A percentile compares a stretch with the other conserved stretches of the same genome.
Conservation (phyloP, 768 basidiomycete species). For the Suillus decipiens region DNA sequence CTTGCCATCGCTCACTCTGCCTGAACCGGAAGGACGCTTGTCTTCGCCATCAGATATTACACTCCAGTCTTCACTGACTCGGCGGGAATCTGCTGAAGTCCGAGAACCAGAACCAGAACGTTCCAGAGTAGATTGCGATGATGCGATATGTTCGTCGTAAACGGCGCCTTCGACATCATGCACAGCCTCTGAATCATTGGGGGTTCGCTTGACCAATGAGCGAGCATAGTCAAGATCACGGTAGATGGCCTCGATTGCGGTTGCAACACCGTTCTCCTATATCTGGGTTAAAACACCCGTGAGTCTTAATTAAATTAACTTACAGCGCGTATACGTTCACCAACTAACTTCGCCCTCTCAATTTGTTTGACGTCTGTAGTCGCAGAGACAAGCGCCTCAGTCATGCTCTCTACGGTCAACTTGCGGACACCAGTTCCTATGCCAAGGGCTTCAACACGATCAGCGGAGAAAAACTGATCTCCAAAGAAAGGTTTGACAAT, state of each 20-base stretch:
- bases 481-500: slow-evolving; percentile 98
- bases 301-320: slow-evolving; percentile 18
- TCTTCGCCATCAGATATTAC: slow-evolving; percentile 81
- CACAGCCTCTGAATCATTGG: slow-evolving; percentile 18
- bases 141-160: slow-evolving; percentile 31
- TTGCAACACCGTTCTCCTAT: slow-evolving; percentile 93
- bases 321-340: slow-evolving; percentile 85
- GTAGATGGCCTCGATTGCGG: slow-evolving; percentile 94
- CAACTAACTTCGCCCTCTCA: slow-evolving; percentile 77
- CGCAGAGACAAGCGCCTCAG: slow-evolving; percentile 76
- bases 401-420: slow-evolving; percentile 74
- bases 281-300: not conserved
- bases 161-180: slow-evolving; percentile 26
- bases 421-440: slow-evolving; percentile 88
- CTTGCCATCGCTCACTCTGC: slow-evolving; percentile 38
- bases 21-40: slow-evolving; percentile 55
- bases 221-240: slow-evolving; percentile 95
- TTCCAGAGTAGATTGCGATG: slow-evolving; percentile 28
- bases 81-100: slow-evolving; percentile 57
- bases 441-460: slow-evolving; percentile 95
- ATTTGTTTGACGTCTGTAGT: slow-evolving; percentile 91
- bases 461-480: slow-evolving; percentile 97
- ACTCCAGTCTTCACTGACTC: slow-evolving; percentile 84
- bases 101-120: slow-evolving; percentile 44
- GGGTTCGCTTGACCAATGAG: slow-evolving; percentile 70